Evolutionary conservation across 768 basidiomycete species (phyloP), one percentile per base, ranked within the genome.

Genomic region (Tulasnella calospora): DNA sequence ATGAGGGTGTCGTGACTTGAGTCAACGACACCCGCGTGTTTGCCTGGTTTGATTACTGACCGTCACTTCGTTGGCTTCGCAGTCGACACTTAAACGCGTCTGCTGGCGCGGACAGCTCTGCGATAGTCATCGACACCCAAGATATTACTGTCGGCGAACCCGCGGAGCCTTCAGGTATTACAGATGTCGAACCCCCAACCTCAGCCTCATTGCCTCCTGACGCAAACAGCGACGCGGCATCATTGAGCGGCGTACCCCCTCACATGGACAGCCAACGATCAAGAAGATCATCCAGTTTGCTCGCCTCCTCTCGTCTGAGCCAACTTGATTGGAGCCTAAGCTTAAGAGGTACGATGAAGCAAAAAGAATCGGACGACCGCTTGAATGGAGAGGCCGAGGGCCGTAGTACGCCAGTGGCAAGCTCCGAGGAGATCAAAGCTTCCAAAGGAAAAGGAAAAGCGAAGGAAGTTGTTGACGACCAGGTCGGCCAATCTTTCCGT

Each of bases 401-500:
- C n/a, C 71, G 36, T 19, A 36, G 6, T 72, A 36, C 71, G n/a
- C 36, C 71, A n/a, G 36, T 72, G 36, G 71, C 41, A 41, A 15
- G 36, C 47, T 75, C 74, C 33, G 74, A 47, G 36, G 74, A 47
- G 38, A 21, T 44, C 30, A 75, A 51, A 47, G 27, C 40, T 71
- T 71, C 41, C 74, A 81, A 79, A 71, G 41, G 40, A 21, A 85
- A 82, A 79, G 87, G 87, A 36, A 89, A 89, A 79, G 88, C 88
- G 33, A 89, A 89, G 79, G 88, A 84, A 55, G 87, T 85, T 81
- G 88, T 86, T 77, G 82, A 72, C 40, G 61, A 76, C n/a, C 69
- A 72, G 57, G 76, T 79, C 12, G 76, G 70, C 30, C n/a, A 38
- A 35, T 27, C 27, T 57, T 38, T 33, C 57, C 33, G 44, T 76